phyloP scores from a whole-genome alignment of 2,329 filamentous ascomycete species.

The Aspergillus ochraceoroseus region DNA sequence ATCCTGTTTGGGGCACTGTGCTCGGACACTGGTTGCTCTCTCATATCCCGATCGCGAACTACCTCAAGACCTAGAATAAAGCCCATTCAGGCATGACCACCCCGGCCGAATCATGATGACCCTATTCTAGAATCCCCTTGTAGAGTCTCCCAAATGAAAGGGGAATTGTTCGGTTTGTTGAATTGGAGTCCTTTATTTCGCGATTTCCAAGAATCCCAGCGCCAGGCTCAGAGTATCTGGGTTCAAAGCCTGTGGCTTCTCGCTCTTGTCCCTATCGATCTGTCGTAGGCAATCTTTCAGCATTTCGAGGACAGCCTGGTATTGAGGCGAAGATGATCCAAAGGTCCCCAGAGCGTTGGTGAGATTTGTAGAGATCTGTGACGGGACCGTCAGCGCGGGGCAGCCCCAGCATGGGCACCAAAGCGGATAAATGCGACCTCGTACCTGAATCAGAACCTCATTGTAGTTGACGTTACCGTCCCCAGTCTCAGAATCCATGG shows the following conservation, averaged over 20 bases:
- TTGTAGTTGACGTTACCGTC: slow-evolving; percentile 18
- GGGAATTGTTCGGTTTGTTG: too few species aligned
- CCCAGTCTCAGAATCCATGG: slow-evolving; percentile 5
- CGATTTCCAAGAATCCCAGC: slow-evolving; percentile 34
- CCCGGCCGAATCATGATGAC: too few species aligned
- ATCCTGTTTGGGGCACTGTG: too few species aligned
- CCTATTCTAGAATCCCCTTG: too few species aligned
- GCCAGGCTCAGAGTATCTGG: slow-evolving; percentile 31
- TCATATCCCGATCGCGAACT: too few species aligned
- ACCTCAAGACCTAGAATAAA: too few species aligned
- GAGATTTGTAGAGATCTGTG: slow-evolving; percentile 42
- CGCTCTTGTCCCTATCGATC: slow-evolving; percentile 22
- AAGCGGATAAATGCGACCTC: not conserved
- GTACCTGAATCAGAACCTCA: slow-evolving; percentile 22
- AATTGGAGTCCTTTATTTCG: slow-evolving; percentile 15
- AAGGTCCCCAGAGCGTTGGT: slow-evolving; percentile 40
- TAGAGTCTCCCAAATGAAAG: too few species aligned
- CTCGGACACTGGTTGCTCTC: too few species aligned
- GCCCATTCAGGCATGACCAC: too few species aligned
- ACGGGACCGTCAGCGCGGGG: slow-evolving; percentile 2
- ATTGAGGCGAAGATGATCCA: slow-evolving; percentile 36
- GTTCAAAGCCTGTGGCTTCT: slow-evolving; percentile 21
- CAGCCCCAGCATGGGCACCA: not conserved
- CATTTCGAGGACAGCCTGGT: slow-evolving; percentile 35
- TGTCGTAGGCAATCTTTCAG: slow-evolving; percentile 33